Evolutionary conservation across 2,329 filamentous ascomycete species (phyloP).

Genomic region (Mollisiaceae sp.): DNA sequence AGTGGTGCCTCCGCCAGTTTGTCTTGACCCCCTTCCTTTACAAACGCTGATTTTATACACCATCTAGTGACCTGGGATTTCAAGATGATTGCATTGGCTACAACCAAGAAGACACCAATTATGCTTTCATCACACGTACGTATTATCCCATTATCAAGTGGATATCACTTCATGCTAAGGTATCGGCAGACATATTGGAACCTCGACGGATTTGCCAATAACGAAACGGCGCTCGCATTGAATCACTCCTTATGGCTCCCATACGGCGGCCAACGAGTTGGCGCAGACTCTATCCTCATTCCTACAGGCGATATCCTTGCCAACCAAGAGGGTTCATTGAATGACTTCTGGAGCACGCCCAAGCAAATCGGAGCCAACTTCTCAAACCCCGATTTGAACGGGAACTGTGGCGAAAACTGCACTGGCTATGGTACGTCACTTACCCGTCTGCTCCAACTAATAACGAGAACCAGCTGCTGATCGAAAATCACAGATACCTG

Average conservation of each 20-base stretch:
- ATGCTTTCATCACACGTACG: conserved; percentile 71
- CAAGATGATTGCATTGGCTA: conserved; percentile 72
- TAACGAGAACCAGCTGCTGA: conserved; percentile 20
- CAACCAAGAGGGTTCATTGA: conserved; percentile 69
- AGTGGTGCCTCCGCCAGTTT: background rate
- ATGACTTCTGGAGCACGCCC: conserved; percentile 81
- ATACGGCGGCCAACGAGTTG: conserved; percentile 72
- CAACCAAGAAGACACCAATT: conserved; percentile 79
- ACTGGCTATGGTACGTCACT: conserved; percentile 74
- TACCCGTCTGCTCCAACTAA: background rate
- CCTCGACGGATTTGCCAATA: conserved; percentile 78
- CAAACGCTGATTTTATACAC: no score
- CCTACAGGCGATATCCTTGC: conserved; percentile 77
- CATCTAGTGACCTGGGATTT: conserved; percentile 58
- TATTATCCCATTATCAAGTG: conserved; percentile 10
- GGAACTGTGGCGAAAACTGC: conserved; percentile 82
- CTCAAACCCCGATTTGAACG: conserved; percentile 62
- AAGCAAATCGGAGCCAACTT: conserved; percentile 80
- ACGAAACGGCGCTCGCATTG: conserved; percentile 65
- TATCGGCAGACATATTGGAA: conserved; percentile 77
- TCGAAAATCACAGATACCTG: conserved; percentile 59
- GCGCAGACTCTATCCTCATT: conserved; percentile 72
- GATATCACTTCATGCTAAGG: background rate
- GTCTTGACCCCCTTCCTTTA: no score
- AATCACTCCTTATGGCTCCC: conserved; percentile 78